Conservation (phyloP, 2,329 filamentous ascomycete species). For the Xylariaceae sp. region DNA sequence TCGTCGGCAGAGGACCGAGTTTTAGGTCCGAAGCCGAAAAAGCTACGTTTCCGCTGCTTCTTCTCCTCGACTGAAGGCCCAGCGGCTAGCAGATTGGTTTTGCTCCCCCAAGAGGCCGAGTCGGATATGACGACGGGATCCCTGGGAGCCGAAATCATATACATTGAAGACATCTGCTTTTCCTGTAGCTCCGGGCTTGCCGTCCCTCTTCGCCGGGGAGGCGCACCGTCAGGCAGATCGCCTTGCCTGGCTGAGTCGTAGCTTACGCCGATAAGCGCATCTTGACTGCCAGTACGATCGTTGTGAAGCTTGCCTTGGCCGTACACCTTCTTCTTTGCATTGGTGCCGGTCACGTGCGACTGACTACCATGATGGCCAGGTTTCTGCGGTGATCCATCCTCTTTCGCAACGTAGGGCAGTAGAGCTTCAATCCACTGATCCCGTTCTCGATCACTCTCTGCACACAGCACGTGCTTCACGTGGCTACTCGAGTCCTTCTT, state of each 20-base stretch:
- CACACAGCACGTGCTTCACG: slow-evolving; percentile 90
- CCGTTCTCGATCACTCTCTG: slow-evolving; percentile 87
- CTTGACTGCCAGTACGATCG: slow-evolving; percentile 32
- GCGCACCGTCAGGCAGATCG: slow-evolving; percentile 41
- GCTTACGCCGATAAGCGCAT: slow-evolving; percentile 51
- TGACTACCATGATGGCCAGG: slow-evolving; percentile 30
- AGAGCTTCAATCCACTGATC: slow-evolving; percentile 92
- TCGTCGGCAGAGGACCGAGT: slow-evolving; percentile 53
- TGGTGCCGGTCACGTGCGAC: slow-evolving; percentile 33
- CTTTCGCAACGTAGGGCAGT: slow-evolving; percentile 71
- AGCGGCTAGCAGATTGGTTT: slow-evolving; percentile 45
- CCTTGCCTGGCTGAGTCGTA: slow-evolving; percentile 53
- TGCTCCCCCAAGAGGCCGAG: slow-evolving; percentile 80
- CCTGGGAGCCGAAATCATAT: slow-evolving; percentile 75
- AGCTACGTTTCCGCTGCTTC: slow-evolving; percentile 70
- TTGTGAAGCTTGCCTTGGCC: slow-evolving; percentile 32
- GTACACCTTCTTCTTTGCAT: slow-evolving; percentile 40
- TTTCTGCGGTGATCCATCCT: slow-evolving; percentile 43
- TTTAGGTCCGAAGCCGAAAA: slow-evolving; percentile 65
- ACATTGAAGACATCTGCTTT: slow-evolving; percentile 35
- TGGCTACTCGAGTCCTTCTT: slow-evolving; percentile 86
- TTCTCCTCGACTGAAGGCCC: slow-evolving; percentile 63
- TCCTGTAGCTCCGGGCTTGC: slow-evolving; percentile 27
- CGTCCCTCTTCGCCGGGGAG: slow-evolving; percentile 29
- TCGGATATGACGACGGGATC: slow-evolving; percentile 83